Evolutionary conservation across 768 basidiomycete genomes (phyloP).

Genomic region (Phallus indusiatus): DNA sequence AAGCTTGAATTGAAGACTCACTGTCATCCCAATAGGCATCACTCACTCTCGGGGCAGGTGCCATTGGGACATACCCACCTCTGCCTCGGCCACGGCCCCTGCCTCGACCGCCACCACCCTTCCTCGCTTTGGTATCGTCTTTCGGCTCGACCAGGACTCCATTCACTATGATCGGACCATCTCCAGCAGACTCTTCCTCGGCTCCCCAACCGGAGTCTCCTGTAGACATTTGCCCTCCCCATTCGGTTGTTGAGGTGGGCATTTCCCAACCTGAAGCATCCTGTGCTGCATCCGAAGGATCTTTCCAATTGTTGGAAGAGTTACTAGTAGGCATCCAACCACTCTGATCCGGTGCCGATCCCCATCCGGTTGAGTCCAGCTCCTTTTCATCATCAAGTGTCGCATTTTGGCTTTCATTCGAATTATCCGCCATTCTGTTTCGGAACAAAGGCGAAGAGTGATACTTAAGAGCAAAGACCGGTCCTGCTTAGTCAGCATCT

Average conservation of each 20-base stretch:
- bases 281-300: neutral
- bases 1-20: constrained; percentile 1
- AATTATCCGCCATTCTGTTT: neutral
- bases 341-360: too few relatives aligned
- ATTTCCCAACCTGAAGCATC: neutral
- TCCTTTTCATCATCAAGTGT: neutral
- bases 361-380: too few relatives aligned
- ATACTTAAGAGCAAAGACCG: neutral
- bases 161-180: neutral
- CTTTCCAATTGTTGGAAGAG: neutral
- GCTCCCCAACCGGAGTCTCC: neutral
- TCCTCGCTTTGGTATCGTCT: neutral
- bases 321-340: neutral
- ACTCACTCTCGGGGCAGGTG: constrained; percentile 46
- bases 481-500: neutral
- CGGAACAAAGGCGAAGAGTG: neutral
- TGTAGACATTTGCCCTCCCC: neutral
- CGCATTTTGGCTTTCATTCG: neutral
- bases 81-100: constrained; percentile 50
- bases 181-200: neutral
- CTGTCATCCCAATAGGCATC: neutral
- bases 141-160: neutral
- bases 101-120: neutral
- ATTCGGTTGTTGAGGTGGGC: neutral
- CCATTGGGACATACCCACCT: constrained; percentile 59